Percentiles rank a stretch among this genome's conserved stretches.
Conservation (phyloP, 2,329 filamentous ascomycete genomes). For the Colletotrichum truncatum region DNA sequence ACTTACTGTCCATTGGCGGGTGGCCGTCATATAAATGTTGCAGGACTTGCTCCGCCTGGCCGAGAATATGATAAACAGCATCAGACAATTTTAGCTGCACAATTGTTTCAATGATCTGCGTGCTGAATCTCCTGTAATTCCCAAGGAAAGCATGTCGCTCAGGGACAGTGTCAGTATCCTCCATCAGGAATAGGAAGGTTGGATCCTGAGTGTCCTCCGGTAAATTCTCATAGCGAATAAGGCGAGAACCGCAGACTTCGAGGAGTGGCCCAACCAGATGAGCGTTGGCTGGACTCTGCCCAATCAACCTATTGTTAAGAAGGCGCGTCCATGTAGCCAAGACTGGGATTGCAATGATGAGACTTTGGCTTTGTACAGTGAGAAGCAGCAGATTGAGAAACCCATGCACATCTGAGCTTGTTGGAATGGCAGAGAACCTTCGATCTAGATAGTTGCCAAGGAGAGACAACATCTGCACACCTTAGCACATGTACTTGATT, state of each 20-base stretch:
- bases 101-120: constrained; percentile 86
- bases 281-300: constrained; percentile 68
- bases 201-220: constrained; percentile 84
- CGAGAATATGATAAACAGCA: constrained; percentile 87
- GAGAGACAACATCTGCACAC: constrained; percentile 78
- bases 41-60: constrained; percentile 77
- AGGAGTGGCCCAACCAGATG: constrained; percentile 79
- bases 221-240: constrained; percentile 88
- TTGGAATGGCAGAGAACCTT: constrained; percentile 73
- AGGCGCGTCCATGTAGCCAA: constrained; percentile 90
- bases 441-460: constrained; percentile 86
- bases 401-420: constrained; percentile 71
- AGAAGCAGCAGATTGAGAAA: constrained; percentile 83
- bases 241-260: constrained; percentile 82
- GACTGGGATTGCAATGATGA: constrained; percentile 92
- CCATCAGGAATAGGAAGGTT: constrained; percentile 82
- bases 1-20: constrained; percentile 72
- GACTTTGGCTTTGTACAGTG: constrained; percentile 84
- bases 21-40: constrained; percentile 78
- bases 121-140: constrained; percentile 93
- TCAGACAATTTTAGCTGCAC: constrained; percentile 84
- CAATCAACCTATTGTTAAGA: constrained; percentile 76
- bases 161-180: constrained; percentile 94
- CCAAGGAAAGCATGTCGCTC: constrained; percentile 95
- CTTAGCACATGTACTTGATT: background rate